phyloP scores from a whole-genome alignment of 495 filamentous ascomycete genomes.

The Trichocladium uniseriatum region DNA sequence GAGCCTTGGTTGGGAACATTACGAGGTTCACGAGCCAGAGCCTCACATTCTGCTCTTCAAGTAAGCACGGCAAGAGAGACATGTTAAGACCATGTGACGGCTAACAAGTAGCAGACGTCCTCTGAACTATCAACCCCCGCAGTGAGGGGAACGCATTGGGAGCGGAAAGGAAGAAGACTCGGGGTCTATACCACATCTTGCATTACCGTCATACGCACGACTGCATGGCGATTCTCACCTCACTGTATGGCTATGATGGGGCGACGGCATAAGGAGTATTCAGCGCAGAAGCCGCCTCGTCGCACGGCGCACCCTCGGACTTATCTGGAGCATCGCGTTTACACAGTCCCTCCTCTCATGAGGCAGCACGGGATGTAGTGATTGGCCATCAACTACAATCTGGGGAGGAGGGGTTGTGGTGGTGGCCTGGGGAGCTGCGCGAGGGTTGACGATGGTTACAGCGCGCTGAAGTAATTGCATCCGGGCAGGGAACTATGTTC shows the following conservation, averaged over 20 bases:
- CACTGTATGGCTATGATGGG: constrained; percentile 27
- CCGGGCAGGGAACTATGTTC: not conserved
- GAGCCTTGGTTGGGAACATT: constrained; percentile 98
- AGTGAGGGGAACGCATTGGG: constrained; percentile 25
- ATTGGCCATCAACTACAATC: not conserved
- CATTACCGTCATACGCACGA: constrained; percentile 25
- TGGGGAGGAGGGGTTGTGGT: not conserved
- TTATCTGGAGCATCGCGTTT: not conserved
- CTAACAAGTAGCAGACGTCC: constrained; percentile 52
- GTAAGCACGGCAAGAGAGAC: constrained; percentile 42
- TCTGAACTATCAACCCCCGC: constrained; percentile 73
- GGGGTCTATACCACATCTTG: constrained; percentile 18
- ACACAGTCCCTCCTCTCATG: not conserved
- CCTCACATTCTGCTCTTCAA: constrained; percentile 98
- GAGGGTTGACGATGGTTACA: not conserved
- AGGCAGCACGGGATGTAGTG: not conserved
- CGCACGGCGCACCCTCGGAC: constrained; percentile 4
- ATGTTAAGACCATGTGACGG: not conserved
- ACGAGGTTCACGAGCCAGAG: constrained; percentile 97
- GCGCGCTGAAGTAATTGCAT: not conserved
- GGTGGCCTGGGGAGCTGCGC: not conserved
- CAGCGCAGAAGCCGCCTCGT: constrained; percentile 1
- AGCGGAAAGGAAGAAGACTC: constrained; percentile 4
- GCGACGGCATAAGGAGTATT: constrained; percentile 20
- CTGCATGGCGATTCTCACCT: constrained; percentile 37